Conservation (phyloP, 2,329 filamentous ascomycete genomes). For the Fusarium foetens region DNA sequence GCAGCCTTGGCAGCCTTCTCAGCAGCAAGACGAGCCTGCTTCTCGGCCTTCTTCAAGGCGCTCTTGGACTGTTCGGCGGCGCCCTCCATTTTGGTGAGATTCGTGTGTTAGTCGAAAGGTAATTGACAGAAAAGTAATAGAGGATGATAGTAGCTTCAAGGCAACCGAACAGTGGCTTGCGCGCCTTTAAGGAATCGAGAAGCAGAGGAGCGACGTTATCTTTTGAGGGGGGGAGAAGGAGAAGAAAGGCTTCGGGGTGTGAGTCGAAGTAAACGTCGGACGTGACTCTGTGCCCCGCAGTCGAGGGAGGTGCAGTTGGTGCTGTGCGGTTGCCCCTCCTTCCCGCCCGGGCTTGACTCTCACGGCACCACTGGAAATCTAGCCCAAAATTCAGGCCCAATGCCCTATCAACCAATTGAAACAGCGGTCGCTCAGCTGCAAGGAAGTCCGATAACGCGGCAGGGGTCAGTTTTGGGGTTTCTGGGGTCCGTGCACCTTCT, state of each 20-base stretch:
- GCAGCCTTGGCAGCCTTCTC: conserved; percentile 71
- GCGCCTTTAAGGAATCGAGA: conserved; percentile 29
- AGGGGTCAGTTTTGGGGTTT: conserved; percentile 34
- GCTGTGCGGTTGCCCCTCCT: background rate
- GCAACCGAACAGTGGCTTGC: conserved; percentile 23
- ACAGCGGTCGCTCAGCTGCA: conserved; percentile 17
- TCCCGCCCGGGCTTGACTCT: background rate
- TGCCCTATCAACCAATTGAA: conserved; percentile 39
- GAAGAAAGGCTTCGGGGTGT: conserved; percentile 36
- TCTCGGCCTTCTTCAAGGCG: conserved; percentile 73
- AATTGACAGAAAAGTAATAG: background rate
- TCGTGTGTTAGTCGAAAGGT: conserved; percentile 15
- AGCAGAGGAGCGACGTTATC: conserved; percentile 28
- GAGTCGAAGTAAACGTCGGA: conserved; percentile 44
- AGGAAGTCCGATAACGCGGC: conserved; percentile 26
- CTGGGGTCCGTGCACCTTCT: conserved; percentile 36
- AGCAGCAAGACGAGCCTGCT: conserved; percentile 69
- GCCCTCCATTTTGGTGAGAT: conserved; percentile 47
- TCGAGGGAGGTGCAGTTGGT: conserved; percentile 24
- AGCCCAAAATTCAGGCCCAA: conserved; percentile 43
- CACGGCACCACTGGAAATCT: conserved; percentile 35
- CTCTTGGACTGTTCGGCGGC: conserved; percentile 64
- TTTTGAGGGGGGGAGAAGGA: conserved; percentile 22
- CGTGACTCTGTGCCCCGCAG: conserved; percentile 45
- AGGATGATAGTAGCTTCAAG: conserved; percentile 4